Conservation (phyloP, 805 yeast species). For the Starmerella floris region DNA sequence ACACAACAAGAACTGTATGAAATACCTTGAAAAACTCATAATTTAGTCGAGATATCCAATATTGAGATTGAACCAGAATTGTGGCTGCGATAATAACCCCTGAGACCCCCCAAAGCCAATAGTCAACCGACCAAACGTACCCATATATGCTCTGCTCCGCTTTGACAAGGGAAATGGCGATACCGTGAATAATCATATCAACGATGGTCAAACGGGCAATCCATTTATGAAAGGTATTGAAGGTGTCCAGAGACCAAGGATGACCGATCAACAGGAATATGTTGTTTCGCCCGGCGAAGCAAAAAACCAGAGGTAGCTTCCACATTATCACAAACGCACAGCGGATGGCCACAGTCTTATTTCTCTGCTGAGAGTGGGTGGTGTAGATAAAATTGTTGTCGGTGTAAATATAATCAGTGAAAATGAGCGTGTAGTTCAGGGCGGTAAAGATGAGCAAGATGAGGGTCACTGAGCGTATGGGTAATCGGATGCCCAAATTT, state of each 20-base stretch:
- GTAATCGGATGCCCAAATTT: constrained; percentile 16
- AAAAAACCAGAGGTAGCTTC: constrained; percentile 36
- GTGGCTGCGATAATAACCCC: constrained; percentile 34
- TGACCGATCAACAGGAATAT: constrained; percentile 37
- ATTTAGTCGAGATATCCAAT: constrained; percentile 35
- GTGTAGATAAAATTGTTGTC: constrained; percentile 14
- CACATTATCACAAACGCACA: constrained; percentile 21
- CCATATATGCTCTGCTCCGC: constrained; percentile 21
- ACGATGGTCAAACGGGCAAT: constrained; percentile 40
- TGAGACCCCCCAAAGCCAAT: constrained; percentile 29
- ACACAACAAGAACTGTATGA: constrained; percentile 44
- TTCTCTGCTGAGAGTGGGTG: constrained; percentile 16
- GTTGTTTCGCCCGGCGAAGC: constrained; percentile 59
- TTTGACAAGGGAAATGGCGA: constrained; percentile 30
- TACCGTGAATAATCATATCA: constrained; percentile 44
- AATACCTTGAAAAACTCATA: constrained; percentile 48
- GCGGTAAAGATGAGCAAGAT: constrained; percentile 26
- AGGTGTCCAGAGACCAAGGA: constrained; percentile 33
- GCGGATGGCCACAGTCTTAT: constrained; percentile 15
- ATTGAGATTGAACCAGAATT: constrained; percentile 38
- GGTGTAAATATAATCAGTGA: constrained; percentile 10
- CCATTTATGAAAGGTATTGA: constrained; percentile 51
- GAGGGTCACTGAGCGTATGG: constrained; percentile 29
- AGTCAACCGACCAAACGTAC: constrained; percentile 16
- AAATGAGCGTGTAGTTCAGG: constrained; percentile 24